Evolutionary conservation across 345 rosid genomes (phyloP).

Genomic region (Aethionema arabicum): DNA sequence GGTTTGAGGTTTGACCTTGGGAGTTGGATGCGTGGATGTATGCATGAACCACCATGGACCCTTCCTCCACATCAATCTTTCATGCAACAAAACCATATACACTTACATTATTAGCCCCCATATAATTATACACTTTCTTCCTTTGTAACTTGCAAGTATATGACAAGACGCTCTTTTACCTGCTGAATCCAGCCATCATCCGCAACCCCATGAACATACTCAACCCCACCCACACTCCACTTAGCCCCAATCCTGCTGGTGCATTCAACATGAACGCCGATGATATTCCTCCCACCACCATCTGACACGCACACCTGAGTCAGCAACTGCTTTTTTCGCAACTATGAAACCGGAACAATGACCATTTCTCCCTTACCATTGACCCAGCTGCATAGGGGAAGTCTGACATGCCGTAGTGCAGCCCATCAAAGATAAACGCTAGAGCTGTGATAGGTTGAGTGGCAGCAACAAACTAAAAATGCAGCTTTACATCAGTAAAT

Average conservation of each 20-base stretch:
- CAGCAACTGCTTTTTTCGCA: background rate
- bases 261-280: constrained; percentile 64
- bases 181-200: constrained; percentile 66
- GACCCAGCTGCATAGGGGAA: constrained; percentile 84
- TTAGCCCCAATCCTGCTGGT: constrained; percentile 59
- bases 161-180: constrained; percentile 43
- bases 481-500: constrained; percentile 8
- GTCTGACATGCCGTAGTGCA: constrained; percentile 92
- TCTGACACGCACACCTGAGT: constrained; percentile 40
- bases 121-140: background rate
- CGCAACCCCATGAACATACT: constrained; percentile 85
- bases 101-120: constrained; percentile 3
- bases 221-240: constrained; percentile 92
- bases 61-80: constrained; percentile 57
- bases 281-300: constrained; percentile 69
- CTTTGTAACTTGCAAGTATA: background rate
- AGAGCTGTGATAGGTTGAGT: constrained; percentile 90
- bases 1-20: too few relatives aligned
- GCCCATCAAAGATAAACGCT: constrained; percentile 92
- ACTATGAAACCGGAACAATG: background rate
- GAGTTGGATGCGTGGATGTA: background rate
- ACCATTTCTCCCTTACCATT: constrained; percentile 49
- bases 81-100: constrained; percentile 23
- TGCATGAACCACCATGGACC: constrained; percentile 99
- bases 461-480: constrained; percentile 70